These are phyloP conservation scores for Asclepias syriaca DNA, from an alignment of 257 asterid genomes.

Conservation along the genomic window DNA sequence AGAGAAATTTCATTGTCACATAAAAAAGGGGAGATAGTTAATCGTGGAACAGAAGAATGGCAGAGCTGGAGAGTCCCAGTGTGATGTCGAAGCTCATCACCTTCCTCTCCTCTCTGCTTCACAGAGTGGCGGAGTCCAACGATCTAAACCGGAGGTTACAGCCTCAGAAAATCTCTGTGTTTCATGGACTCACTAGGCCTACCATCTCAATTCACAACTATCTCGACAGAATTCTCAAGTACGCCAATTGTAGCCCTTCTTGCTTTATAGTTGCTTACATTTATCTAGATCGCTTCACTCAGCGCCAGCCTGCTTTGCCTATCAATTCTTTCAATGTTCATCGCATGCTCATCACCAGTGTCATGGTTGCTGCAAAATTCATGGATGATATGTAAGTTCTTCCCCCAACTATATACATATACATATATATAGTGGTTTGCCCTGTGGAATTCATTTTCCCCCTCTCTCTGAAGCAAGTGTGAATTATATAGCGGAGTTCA, in stretches of 20 bases:
- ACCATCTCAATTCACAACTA: conserved; percentile 69
- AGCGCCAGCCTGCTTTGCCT: conserved; percentile 61
- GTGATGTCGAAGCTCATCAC: conserved; percentile 61
- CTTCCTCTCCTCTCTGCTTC: conserved; percentile 79
- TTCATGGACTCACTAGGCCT: conserved; percentile 75
- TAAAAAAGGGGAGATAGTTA: conserved; percentile 5
- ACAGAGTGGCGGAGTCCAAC: conserved; percentile 69
- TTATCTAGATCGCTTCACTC: conserved; percentile 85
- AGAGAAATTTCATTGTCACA: conserved; percentile 21
- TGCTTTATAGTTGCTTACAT: conserved; percentile 91
- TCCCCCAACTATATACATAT: too few species aligned
- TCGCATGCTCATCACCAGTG: conserved; percentile 81
- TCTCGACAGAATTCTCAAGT: conserved; percentile 74
- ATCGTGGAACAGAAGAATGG: conserved; percentile 32
- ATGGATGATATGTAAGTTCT: conserved; percentile 81
- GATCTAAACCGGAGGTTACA: conserved; percentile 38
- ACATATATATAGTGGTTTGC: background rate
- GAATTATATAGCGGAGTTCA: background rate
- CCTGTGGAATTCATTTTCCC: background rate
- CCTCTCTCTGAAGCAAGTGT: background rate
- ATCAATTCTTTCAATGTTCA: conserved; percentile 82
- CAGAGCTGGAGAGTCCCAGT: conserved; percentile 57
- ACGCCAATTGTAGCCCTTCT: conserved; percentile 87
- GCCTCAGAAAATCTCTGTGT: conserved; percentile 63
- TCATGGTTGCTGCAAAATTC: conserved; percentile 96